Conservation (phyloP, 371 early-diverging fungal species). For the Mortierella sp. region DNA sequence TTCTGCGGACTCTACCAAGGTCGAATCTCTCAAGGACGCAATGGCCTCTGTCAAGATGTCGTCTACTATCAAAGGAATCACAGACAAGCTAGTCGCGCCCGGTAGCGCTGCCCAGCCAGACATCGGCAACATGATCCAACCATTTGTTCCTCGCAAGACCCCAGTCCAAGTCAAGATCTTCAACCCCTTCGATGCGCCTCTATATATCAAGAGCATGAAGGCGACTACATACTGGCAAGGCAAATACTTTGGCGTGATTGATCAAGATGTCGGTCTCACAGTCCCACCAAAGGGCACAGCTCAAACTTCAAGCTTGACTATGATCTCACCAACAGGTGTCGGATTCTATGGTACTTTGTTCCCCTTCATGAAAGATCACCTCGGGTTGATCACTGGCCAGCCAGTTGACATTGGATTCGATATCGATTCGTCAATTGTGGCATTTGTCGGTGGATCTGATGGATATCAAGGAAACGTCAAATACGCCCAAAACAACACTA, state of each 20-base stretch:
- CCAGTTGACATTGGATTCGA: not conserved
- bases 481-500: slow-evolving; percentile 20
- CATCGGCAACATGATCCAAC: not conserved
- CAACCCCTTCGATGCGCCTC: slow-evolving; percentile 60
- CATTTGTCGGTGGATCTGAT: slow-evolving; percentile 28
- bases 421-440: slow-evolving; percentile 44
- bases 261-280: slow-evolving; percentile 39
- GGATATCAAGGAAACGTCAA: slow-evolving; percentile 42
- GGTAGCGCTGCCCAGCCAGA: slow-evolving; percentile 37
- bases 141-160: not conserved
- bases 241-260: slow-evolving; percentile 28
- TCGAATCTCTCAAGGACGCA: slow-evolving; percentile 59
- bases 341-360: slow-evolving; percentile 17
- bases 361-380: slow-evolving; percentile 33
- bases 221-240: slow-evolving; percentile 29
- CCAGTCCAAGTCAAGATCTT: slow-evolving; percentile 57
- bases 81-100: slow-evolving; percentile 54
- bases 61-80: slow-evolving; percentile 57
- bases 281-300: slow-evolving; percentile 25
- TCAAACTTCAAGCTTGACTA: slow-evolving; percentile 24
- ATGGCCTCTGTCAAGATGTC: slow-evolving; percentile 59
- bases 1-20: slow-evolving; percentile 47
- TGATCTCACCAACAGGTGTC: slow-evolving; percentile 28
- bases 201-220: slow-evolving; percentile 49
- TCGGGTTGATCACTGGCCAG: not conserved